Percentiles rank a stretch among this genome's conserved stretches.
phyloP scores from a whole-genome alignment of 768 basidiomycete species.

The Mrakia frigida region DNA sequence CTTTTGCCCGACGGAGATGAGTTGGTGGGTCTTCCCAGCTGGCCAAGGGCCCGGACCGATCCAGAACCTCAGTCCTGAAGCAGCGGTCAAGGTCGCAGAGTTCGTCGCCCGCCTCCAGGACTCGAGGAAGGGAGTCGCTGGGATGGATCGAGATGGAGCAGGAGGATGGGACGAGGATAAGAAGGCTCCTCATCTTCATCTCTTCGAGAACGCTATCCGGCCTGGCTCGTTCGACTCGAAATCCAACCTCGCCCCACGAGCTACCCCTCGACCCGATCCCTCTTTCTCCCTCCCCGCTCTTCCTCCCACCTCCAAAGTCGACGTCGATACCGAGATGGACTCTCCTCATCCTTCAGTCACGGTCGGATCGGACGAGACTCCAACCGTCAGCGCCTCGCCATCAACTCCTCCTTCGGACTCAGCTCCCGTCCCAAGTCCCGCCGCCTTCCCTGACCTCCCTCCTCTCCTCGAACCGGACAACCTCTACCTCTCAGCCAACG shows the following conservation, averaged over 20 bases:
- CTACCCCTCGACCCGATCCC: no score
- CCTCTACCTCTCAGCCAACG: slow-evolving; percentile 24
- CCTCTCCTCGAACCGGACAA: not conserved
- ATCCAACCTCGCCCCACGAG: not conserved
- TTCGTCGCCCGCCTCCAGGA: not conserved
- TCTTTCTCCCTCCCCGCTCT: not conserved
- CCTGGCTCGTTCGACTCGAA: not conserved
- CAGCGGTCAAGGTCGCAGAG: not conserved
- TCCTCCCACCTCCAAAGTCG: not conserved
- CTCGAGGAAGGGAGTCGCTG: not conserved
- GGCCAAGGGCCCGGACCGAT: not conserved
- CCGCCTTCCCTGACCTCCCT: no score
- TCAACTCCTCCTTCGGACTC: not conserved
- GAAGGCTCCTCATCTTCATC: not conserved
- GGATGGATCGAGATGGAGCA: not conserved
- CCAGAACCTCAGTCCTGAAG: not conserved
- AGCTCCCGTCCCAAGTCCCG: not conserved
- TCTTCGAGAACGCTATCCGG: slow-evolving; percentile 9
- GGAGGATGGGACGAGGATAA: not conserved
- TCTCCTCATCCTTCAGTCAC: not conserved
- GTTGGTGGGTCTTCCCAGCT: slow-evolving; percentile 23
- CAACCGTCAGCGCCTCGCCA: not conserved
- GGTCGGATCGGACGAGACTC: not conserved
- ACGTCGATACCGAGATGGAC: slow-evolving; percentile 6
- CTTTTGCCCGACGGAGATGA: slow-evolving; percentile 11